Conservation (phyloP, 495 filamentous ascomycete genomes). For the Annulohypoxylon stygium region DNA sequence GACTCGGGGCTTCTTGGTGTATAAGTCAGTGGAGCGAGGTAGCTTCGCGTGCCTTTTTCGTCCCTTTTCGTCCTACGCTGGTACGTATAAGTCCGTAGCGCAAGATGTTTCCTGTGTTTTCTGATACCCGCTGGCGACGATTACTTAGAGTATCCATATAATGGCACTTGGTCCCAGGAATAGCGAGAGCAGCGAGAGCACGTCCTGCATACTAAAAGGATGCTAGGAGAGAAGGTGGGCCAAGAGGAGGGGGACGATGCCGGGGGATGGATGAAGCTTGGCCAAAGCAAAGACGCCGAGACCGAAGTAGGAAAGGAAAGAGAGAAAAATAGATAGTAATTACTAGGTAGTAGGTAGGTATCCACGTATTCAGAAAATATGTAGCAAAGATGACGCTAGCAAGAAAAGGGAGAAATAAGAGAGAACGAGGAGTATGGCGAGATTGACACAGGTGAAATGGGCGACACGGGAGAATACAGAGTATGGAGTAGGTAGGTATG, state of each 20-base stretch:
- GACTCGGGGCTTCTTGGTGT: slow-evolving; percentile 22
- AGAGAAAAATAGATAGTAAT: not conserved
- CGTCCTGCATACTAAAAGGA: slow-evolving; percentile 5
- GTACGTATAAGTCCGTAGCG: slow-evolving; percentile 19
- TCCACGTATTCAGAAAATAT: not conserved
- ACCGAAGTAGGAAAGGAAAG: not conserved
- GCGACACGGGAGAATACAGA: not conserved
- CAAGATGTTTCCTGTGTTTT: slow-evolving; percentile 8
- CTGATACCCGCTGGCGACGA: slow-evolving; percentile 21
- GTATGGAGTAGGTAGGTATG: not conserved
- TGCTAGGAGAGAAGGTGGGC: slow-evolving; percentile 4
- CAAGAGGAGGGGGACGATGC: not conserved
- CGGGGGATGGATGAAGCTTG: too few species aligned
- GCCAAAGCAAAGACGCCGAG: too few species aligned
- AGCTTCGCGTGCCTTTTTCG: slow-evolving; percentile 19
- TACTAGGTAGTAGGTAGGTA: too few species aligned
- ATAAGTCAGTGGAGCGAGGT: slow-evolving; percentile 42
- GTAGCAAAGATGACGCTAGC: not conserved
- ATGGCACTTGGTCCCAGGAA: not conserved
- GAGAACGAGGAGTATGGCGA: not conserved
- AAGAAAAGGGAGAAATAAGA: not conserved
- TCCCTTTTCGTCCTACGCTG: slow-evolving; percentile 27
- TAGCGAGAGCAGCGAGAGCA: not conserved
- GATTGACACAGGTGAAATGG: not conserved
- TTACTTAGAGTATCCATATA: not conserved